A percentile compares a stretch with the other conserved stretches of the same genome.
These are phyloP conservation scores for Hypoxylon fuscum DNA, from an alignment of 495 filamentous ascomycete species.

Conservation along the genomic window DNA sequence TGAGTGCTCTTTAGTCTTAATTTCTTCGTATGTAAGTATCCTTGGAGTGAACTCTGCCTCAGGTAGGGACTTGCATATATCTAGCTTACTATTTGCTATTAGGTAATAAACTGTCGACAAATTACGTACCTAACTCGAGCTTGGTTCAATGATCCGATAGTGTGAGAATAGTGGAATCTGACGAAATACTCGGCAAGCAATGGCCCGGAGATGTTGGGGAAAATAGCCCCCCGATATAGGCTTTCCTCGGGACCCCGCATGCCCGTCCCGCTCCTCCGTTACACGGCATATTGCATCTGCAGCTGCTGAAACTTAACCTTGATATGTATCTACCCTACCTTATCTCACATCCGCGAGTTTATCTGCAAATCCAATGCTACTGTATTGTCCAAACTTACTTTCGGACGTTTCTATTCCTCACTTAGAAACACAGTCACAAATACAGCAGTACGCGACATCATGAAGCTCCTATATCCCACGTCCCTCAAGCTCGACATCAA, in stretches of 20 bases:
- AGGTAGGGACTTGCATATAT: too few species aligned
- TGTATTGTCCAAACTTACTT: neutral
- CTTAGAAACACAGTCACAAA: neutral
- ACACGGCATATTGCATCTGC: conserved; percentile 17
- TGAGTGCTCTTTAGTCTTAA: too few species aligned
- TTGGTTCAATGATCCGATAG: neutral
- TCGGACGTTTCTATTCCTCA: neutral
- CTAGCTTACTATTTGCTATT: too few species aligned
- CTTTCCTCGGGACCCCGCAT: conserved; percentile 24
- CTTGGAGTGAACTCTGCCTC: too few species aligned
- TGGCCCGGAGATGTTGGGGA: conserved; percentile 19
- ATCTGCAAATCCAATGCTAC: neutral
- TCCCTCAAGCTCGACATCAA: conserved; percentile 61
- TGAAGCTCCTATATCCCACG: conserved; percentile 72
- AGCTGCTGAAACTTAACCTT: neutral
- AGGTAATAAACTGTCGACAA: too few species aligned
- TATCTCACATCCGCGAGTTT: neutral
- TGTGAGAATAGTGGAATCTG: conserved; percentile 10
- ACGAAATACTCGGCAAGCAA: conserved; percentile 30
- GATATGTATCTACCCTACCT: neutral
- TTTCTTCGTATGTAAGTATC: too few species aligned
- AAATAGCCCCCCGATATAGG: conserved; percentile 24
- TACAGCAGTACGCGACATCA: conserved; percentile 29
- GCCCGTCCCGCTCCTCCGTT: conserved; percentile 5
- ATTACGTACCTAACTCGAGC: too few species aligned